Evolutionary conservation across 176 grass and related monocot genomes (phyloP), one percentile per base, ranked within the genome.

Genomic region (Melocanna baccifera): DNA sequence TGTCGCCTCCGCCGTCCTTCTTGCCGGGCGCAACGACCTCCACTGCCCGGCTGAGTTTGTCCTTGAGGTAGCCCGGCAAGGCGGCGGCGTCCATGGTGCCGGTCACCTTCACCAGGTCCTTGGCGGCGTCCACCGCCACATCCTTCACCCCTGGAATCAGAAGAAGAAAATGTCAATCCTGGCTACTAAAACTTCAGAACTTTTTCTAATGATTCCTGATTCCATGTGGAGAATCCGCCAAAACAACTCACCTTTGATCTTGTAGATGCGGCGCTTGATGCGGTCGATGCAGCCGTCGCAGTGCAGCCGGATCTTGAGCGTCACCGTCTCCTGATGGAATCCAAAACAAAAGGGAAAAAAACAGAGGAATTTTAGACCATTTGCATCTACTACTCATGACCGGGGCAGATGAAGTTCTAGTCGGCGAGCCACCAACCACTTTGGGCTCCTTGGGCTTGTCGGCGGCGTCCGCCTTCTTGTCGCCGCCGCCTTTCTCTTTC

Each of bases 251-350:
- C 96, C 96, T 91, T 90, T 94, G 76, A 95, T 92, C 91, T 95
- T 98, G 77, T 18, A 22, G 28, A 95, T 85, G 67, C 73, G 87
- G 46, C 86, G 88, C 70, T 47, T 85, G 85, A 98, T 98, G 75
- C 89, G 86, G 43, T 92, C 79, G 59, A 98, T 86, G 89, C 96
- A 98, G 50, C 96, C 96, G 0, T 92, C 91, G 77, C 96, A 95
- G 86, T 98, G 96, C 29, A 98, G 91, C 7, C 93, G 87, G 62
- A 98, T 95, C 93, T 94, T 98, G 42, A 98, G 96, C 77, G 92
- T 81, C 79, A 98, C 91, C 14, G 91, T 95, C 81, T 94, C 90
- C 84, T 87, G 79, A 25, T 18, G 47, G 1, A 78, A 83, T 85
- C 86, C 58, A 75, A 67, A 69, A 40, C 15, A 18, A 29, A 28